Evolutionary conservation across 306 rosid species (phyloP), one percentile per base, ranked within the genome.

Genomic region (Medicago ruthenica): DNA sequence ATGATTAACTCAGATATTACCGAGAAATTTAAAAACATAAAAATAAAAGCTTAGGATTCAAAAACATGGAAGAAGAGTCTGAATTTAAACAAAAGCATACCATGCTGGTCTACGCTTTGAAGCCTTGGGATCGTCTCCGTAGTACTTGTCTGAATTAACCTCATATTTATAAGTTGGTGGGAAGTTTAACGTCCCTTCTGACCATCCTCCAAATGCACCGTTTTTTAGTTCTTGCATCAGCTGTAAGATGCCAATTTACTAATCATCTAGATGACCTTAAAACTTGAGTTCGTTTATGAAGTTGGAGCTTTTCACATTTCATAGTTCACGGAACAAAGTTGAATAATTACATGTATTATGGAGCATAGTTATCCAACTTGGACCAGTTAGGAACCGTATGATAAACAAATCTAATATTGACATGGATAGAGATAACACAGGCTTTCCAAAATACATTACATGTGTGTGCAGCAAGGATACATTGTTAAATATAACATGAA

Each of bases 141-240:
- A 70, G 83, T 92, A 96, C 78, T 88, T 95, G 21, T 88, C 90
- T 17, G 98, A 96, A 81, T 96, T 84, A 76, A 65, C 67, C 80
- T 90, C 93, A 67, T 92, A 92, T 82, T 96, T 96, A 39, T 96
- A 92, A n/a, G 98, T 96, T 22, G 99, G 99, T 18, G 96, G 86
- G 54, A 96, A 96, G 77, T 76, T 87, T 62, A 96, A 66, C n/a
- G n/a, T 42, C 76, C 97, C 97, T 86, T 96, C 97, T 27, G 89
- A 89, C 99, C 98, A 96, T 82, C 99, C 98, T 73, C 79, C 93
- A 87, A 96, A 96, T 79, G 82, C 83, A 51, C 91, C 86, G 0
- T 59, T 66, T 41, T 79, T 75, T 71, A 96, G 77, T 79, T 96
- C 94, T 57, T 65, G 84, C 64, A 69, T 73, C 67, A 96, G 97